Conservation (phyloP, 139 green algal genomes). For the Chlamydomonas asymmetrica region DNA sequence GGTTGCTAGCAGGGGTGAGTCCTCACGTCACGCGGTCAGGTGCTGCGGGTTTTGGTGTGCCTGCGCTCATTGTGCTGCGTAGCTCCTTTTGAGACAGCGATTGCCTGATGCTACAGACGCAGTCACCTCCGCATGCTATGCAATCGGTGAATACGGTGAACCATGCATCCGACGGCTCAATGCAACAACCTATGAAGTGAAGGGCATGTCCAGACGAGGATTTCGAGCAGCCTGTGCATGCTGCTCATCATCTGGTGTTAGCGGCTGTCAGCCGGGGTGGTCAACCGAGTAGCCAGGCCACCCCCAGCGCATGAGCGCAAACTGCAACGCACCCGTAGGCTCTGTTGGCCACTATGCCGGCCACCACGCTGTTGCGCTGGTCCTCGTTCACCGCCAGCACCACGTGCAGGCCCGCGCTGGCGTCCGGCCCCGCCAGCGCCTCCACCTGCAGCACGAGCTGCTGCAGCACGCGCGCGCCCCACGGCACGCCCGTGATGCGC, state of each 20-base stretch:
- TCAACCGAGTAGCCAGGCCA: not conserved
- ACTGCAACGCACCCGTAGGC: conserved; percentile 30
- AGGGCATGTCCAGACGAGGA: not conserved
- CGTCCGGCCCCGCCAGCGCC: conserved; percentile 27
- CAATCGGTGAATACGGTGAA: no score
- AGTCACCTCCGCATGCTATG: not conserved
- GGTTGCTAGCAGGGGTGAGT: no score
- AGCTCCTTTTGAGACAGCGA: not conserved
- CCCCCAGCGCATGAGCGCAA: not conserved
- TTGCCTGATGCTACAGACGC: not conserved
- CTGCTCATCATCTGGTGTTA: not conserved
- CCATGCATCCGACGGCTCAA: not conserved
- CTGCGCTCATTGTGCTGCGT: no score
- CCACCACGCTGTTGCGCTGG: conserved; percentile 37
- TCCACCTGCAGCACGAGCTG: conserved; percentile 37
- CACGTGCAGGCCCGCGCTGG: conserved; percentile 22
- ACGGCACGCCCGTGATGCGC: conserved; percentile 33
- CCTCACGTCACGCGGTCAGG: no score
- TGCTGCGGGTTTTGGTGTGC: no score
- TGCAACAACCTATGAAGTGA: not conserved
- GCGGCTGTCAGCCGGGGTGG: no score
- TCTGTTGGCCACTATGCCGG: conserved; percentile 19
- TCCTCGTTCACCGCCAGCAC: conserved; percentile 41
- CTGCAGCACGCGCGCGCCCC: conserved; percentile 30
- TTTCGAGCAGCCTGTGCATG: not conserved